Conservation (phyloP, 768 basidiomycete genomes). For the Postia placenta region DNA sequence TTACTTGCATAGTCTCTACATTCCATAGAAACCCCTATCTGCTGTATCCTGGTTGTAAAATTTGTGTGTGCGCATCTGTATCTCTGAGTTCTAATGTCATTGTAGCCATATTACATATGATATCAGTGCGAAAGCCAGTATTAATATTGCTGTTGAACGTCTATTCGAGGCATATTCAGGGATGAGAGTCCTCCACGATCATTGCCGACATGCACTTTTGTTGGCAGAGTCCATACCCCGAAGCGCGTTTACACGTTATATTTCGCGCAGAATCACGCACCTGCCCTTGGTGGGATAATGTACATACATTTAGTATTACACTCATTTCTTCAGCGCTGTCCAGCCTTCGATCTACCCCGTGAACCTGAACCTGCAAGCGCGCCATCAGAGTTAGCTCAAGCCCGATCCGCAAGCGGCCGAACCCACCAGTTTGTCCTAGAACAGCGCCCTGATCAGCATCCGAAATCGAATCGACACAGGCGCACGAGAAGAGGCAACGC, state of each 20-base stretch:
- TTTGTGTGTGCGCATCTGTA: not conserved
- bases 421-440: slow-evolving; percentile 43
- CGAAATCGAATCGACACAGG: not conserved
- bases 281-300: too few relatives aligned
- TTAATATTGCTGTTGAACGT: not conserved
- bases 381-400: not conserved
- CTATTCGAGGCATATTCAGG: too few relatives aligned
- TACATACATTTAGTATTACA: too few relatives aligned
- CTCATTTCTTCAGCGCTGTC: not conserved
- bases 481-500: not conserved
- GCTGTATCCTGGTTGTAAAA: not conserved
- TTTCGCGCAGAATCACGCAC: too few relatives aligned
- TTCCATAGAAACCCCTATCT: not conserved
- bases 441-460: too few relatives aligned
- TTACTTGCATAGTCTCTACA: not conserved
- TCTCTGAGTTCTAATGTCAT: not conserved
- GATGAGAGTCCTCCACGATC: too few relatives aligned
- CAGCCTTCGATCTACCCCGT: slow-evolving; percentile 30
- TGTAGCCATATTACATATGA: not conserved
- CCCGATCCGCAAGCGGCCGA: not conserved
- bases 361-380: slow-evolving; percentile 49
- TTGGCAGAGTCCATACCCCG: too few relatives aligned
- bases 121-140: not conserved
- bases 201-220: too few relatives aligned
- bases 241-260: too few relatives aligned